Evolutionary conservation across 306 rosid genomes (phyloP).

Genomic region (Lathyrus oleraceus): DNA sequence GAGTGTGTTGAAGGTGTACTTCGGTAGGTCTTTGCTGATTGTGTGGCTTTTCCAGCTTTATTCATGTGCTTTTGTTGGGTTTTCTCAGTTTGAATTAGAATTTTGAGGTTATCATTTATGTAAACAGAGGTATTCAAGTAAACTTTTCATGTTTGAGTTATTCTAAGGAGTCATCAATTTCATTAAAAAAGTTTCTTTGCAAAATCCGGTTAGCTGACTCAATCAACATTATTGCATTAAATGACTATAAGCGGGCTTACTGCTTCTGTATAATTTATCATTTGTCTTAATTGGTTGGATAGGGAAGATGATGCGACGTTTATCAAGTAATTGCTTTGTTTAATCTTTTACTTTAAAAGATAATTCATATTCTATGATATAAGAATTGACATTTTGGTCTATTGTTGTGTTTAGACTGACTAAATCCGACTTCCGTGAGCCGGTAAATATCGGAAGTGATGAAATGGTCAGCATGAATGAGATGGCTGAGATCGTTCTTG

Average conservation of each 20-base stretch:
- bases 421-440: constrained; percentile 95
- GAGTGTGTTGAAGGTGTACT: constrained; percentile 99
- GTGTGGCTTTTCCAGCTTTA: constrained; percentile 22
- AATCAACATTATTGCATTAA: constrained; percentile 1
- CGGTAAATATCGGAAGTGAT: constrained; percentile 97
- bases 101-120: constrained; percentile 1
- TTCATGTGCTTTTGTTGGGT: background rate
- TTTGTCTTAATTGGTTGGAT: constrained; percentile 6
- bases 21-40: constrained; percentile 50
- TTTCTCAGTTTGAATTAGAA: background rate
- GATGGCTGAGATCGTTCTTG: constrained; percentile 92
- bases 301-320: background rate
- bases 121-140: background rate
- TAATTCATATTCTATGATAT: background rate
- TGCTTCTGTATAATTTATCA: constrained; percentile 7
- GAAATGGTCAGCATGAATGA: constrained; percentile 99
- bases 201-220: background rate
- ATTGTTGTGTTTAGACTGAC: constrained; percentile 65
- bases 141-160: constrained; percentile 13
- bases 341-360: background rate
- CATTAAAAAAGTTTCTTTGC: constrained; percentile 10
- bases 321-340: background rate
- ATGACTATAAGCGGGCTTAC: background rate
- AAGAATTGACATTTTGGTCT: constrained; percentile 21
- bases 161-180: background rate